phyloP scores from a whole-genome alignment of 345 rosid genomes.

The Populus tremula region DNA sequence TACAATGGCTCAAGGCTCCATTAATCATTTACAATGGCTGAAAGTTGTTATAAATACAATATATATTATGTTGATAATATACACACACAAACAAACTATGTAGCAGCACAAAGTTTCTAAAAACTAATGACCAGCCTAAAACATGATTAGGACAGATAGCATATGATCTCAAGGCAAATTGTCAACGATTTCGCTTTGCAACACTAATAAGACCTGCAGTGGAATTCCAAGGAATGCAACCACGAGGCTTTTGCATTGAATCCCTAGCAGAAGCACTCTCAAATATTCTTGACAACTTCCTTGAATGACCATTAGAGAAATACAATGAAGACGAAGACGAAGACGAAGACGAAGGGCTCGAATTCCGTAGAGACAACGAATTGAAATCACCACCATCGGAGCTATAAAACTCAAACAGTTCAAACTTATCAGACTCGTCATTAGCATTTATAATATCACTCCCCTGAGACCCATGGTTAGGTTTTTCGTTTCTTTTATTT shows the following conservation, averaged over 20 bases:
- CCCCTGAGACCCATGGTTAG: neutral
- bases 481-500: neutral
- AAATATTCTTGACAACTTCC: neutral
- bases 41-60: neutral
- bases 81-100: neutral
- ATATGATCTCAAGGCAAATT: neutral
- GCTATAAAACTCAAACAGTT: neutral
- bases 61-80: neutral
- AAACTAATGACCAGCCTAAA: neutral
- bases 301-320: neutral
- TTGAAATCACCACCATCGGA: slow-evolving; percentile 13
- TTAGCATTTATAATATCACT: neutral
- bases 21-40: too few species aligned
- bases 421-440: neutral
- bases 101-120: neutral
- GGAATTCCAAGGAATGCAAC: slow-evolving; percentile 11
- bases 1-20: neutral
- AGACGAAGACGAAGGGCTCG: neutral
- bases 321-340: neutral
- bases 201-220: slow-evolving; percentile 1
- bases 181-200: neutral
- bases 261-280: neutral
- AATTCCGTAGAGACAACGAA: neutral
- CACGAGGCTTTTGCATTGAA: neutral
- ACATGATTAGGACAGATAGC: neutral